These are phyloP conservation scores for Aspergillus kassunensis DNA, from an alignment of 495 filamentous ascomycete genomes.

Conservation along the genomic window DNA sequence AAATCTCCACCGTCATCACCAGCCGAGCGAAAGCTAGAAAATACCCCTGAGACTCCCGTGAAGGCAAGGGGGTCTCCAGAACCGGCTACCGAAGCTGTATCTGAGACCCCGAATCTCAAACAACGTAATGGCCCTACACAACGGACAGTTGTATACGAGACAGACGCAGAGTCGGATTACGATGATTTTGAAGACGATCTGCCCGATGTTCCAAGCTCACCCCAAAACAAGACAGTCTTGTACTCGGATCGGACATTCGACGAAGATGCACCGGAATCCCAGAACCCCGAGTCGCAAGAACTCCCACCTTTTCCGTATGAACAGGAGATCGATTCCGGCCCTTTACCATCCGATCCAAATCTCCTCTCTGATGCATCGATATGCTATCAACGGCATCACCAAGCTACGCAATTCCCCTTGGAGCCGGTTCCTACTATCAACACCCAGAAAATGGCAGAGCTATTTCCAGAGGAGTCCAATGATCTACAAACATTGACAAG, in stretches of 20 bases:
- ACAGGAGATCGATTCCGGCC: constrained; percentile 17
- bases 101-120: neutral
- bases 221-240: constrained; percentile 1
- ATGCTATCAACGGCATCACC: constrained; percentile 37
- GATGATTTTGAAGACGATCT: constrained; percentile 26
- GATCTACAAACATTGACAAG: constrained; percentile 14
- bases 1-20: neutral
- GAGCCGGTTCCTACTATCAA: constrained; percentile 41
- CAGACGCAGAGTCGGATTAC: constrained; percentile 40
- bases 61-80: neutral
- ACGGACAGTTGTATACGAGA: constrained; percentile 42
- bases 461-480: constrained; percentile 35
- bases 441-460: constrained; percentile 40
- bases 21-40: neutral
- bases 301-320: constrained; percentile 23
- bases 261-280: constrained; percentile 6
- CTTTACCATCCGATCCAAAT: constrained; percentile 24
- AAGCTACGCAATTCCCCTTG: constrained; percentile 40
- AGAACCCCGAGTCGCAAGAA: constrained; percentile 32
- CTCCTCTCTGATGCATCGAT: constrained; percentile 40
- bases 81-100: neutral
- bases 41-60: neutral
- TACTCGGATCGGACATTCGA: neutral
- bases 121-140: constrained; percentile 14
- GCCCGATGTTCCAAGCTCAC: constrained; percentile 12